phyloP scores from a whole-genome alignment of 306 rosid genomes.

The Trichosanthes truncata region DNA sequence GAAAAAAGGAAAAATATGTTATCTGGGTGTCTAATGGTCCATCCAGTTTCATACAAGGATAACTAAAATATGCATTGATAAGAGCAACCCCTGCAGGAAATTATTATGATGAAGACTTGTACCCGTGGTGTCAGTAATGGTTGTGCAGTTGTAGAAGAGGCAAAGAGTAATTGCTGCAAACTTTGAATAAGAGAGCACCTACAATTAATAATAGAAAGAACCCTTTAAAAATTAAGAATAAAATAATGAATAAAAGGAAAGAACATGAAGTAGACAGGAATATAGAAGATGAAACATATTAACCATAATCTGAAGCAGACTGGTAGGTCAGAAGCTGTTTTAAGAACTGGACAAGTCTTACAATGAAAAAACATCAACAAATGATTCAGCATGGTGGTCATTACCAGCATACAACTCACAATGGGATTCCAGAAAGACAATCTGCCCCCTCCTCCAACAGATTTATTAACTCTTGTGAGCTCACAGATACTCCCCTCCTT shows the following conservation, averaged over 20 bases:
- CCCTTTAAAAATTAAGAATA: background rate
- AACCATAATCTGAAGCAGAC: background rate
- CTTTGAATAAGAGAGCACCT: slow-evolving; percentile 95
- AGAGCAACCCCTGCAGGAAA: slow-evolving; percentile 13
- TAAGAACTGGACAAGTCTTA: background rate
- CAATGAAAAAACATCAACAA: background rate
- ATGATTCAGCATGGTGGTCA: background rate
- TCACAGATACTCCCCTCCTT: background rate
- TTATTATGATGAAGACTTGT: slow-evolving; percentile 14
- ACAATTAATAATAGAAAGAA: slow-evolving; percentile 5
- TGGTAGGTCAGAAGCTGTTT: background rate
- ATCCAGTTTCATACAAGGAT: background rate
- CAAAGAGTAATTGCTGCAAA: slow-evolving; percentile 85
- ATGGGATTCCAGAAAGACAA: background rate
- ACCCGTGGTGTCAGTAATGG: slow-evolving; percentile 95
- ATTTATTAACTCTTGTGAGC: background rate
- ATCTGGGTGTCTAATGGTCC: background rate
- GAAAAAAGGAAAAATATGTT: background rate
- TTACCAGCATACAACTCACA: background rate
- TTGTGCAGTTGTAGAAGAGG: slow-evolving; percentile 96
- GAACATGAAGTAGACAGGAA: background rate
- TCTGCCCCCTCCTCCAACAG: background rate
- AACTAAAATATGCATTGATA: background rate
- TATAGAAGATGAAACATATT: background rate
- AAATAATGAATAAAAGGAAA: background rate